These are phyloP conservation scores for Beauveria australis DNA, from an alignment of 2,329 filamentous ascomycete genomes.

Conservation along the genomic window DNA sequence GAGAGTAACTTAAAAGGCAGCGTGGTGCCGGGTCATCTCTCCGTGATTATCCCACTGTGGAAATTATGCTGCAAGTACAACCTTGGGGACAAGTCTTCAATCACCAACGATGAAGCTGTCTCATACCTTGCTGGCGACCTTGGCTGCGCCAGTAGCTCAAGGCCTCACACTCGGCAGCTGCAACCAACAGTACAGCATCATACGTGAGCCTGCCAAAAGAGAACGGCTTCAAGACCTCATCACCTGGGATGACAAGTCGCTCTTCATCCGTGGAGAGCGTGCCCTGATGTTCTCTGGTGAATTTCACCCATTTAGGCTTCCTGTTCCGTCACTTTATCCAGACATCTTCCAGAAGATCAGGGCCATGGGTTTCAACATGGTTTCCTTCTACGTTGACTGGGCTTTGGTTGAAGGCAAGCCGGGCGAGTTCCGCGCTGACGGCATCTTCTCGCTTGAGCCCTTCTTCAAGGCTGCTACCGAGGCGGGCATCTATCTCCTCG, in stretches of 20 bases:
- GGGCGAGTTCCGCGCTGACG: slow-evolving; percentile 61
- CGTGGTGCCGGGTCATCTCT: background rate
- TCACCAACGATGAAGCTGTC: slow-evolving; percentile 18
- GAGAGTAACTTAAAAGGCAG: background rate
- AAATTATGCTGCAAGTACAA: background rate
- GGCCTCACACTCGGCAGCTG: slow-evolving; percentile 14
- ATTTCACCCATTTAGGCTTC: slow-evolving; percentile 57
- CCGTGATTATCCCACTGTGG: background rate
- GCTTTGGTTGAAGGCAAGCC: slow-evolving; percentile 65
- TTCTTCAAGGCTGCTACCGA: slow-evolving; percentile 69
- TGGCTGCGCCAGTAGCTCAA: slow-evolving; percentile 10
- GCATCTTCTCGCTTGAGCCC: slow-evolving; percentile 62
- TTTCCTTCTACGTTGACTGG: slow-evolving; percentile 77
- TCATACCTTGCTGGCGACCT: slow-evolving; percentile 10
- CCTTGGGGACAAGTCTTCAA: background rate
- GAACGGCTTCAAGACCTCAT: slow-evolving; percentile 33
- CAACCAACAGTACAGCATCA: slow-evolving; percentile 16
- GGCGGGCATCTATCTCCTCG: slow-evolving; percentile 70
- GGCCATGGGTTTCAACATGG: slow-evolving; percentile 68
- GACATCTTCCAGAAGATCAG: slow-evolving; percentile 80
- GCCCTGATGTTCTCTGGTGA: slow-evolving; percentile 67
- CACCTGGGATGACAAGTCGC: slow-evolving; percentile 64
- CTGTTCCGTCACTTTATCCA: slow-evolving; percentile 44
- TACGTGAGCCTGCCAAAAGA: slow-evolving; percentile 18
- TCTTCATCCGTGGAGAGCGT: slow-evolving; percentile 62